Evolutionary conservation across 345 rosid species (phyloP).

Genomic region (Dipteronia sinensis): DNA sequence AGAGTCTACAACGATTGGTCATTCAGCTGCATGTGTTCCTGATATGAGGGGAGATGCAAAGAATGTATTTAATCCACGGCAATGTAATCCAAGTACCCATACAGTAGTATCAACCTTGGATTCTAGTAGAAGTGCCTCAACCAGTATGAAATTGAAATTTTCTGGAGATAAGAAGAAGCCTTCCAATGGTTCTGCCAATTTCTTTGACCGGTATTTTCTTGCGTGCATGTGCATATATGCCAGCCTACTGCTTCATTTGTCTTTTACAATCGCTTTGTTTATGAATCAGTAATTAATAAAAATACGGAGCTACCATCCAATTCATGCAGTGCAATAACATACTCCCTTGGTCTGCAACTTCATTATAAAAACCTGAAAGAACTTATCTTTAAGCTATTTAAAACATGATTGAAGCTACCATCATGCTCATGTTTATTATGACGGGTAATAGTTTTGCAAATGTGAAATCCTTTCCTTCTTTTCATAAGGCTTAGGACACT

Average conservation of each 20-base stretch:
- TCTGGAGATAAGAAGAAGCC: slow-evolving; percentile 49
- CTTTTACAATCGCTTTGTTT: neutral
- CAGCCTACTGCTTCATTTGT: slow-evolving; percentile 10
- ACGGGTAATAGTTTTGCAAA: neutral
- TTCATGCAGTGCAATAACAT: neutral
- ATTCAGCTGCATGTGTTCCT: slow-evolving; percentile 16
- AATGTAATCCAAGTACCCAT: slow-evolving; percentile 30
- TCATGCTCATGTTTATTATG: neutral
- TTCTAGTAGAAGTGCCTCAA: slow-evolving; percentile 29
- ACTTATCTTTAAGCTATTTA: neutral
- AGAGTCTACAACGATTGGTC: slow-evolving; percentile 17
- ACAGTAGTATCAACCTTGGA: slow-evolving; percentile 35
- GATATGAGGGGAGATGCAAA: slow-evolving; percentile 24
- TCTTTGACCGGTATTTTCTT: slow-evolving; percentile 75
- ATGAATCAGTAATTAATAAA: neutral
- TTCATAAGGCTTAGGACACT: neutral
- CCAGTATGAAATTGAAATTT: slow-evolving; percentile 32
- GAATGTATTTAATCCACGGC: slow-evolving; percentile 31
- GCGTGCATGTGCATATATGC: neutral
- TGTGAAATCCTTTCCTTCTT: neutral
- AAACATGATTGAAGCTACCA: neutral
- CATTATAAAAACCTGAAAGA: neutral
- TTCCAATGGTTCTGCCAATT: slow-evolving; percentile 42
- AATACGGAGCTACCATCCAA: neutral
- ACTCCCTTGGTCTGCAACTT: neutral